Percentiles rank a stretch among this genome's conserved stretches.
These are phyloP conservation scores for Salix udensis DNA, from an alignment of 345 rosid genomes.

Conservation along the genomic window DNA sequence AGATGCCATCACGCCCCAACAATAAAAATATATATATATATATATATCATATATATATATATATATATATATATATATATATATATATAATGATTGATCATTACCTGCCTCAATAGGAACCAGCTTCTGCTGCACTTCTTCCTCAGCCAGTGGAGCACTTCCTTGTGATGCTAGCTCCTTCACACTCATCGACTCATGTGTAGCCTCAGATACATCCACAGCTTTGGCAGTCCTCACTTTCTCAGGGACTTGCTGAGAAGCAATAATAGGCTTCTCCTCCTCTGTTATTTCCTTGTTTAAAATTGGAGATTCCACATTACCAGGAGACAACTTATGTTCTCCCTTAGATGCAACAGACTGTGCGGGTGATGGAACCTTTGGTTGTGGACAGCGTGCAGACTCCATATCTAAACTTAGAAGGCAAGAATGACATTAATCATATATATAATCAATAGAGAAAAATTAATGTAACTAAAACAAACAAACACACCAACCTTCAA, in stretches of 20 bases:
- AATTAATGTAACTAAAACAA: not conserved
- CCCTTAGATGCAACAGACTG: conserved; percentile 72
- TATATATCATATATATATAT: no score
- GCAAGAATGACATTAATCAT: not conserved
- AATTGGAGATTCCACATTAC: conserved; percentile 37
- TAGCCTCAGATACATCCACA: conserved; percentile 59
- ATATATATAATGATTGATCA: not conserved
- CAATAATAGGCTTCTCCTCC: conserved; percentile 43
- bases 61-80: no score
- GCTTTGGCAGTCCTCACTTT: conserved; percentile 40
- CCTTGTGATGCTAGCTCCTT: conserved; percentile 69
- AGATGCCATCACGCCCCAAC: not conserved
- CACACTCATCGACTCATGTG: conserved; percentile 61
- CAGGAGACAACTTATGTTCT: conserved; percentile 40
- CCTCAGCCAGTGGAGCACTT: conserved; percentile 32
- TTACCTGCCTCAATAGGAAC: conserved; percentile 29
- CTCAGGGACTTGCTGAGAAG: conserved; percentile 39
- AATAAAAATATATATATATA: not conserved
- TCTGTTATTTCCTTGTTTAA: conserved; percentile 30
- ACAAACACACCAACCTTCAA: conserved; percentile 59
- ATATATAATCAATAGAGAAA: not conserved
- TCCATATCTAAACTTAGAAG: conserved; percentile 22
- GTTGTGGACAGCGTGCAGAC: conserved; percentile 67
- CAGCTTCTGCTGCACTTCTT: conserved; percentile 38
- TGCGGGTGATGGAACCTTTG: conserved; percentile 66